Evolutionary conservation across 2,329 filamentous ascomycete genomes (phyloP).

Genomic region (Apiospora koreana): DNA sequence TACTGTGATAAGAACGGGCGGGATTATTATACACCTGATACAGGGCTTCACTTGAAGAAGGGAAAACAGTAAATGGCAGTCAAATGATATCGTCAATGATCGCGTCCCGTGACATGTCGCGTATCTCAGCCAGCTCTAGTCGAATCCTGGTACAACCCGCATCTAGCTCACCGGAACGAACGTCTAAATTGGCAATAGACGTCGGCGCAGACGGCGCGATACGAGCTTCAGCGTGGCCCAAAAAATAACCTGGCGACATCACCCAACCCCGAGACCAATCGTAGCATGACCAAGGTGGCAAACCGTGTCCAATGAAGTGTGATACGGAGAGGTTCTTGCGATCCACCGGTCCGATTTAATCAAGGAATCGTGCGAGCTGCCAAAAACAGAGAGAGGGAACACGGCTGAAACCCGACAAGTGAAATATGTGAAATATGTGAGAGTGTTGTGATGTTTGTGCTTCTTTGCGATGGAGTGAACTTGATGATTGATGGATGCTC

Average conservation of each 20-base stretch:
- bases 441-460: background rate
- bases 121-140: background rate
- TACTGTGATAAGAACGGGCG: too few relatives aligned
- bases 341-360: background rate
- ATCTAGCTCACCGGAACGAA: background rate
- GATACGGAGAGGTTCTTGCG: background rate
- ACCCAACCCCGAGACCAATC: background rate
- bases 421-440: too few relatives aligned
- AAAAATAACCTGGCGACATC: background rate
- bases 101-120: background rate
- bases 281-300: background rate
- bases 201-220: too few relatives aligned
- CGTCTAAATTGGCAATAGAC: background rate
- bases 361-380: background rate
- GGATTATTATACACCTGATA: too few relatives aligned
- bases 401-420: background rate
- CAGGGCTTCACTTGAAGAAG: background rate
- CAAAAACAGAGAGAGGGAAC: background rate
- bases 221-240: too few relatives aligned
- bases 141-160: background rate
- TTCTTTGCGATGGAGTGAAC: too few relatives aligned
- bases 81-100: background rate
- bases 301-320: background rate
- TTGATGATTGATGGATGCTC: too few relatives aligned
- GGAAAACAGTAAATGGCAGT: background rate